A percentile compares a stretch with the other conserved stretches of the same genome.
These are phyloP conservation scores for Amphirosellinia nigrospora DNA, from an alignment of 495 filamentous ascomycete genomes.

Conservation along the genomic window DNA sequence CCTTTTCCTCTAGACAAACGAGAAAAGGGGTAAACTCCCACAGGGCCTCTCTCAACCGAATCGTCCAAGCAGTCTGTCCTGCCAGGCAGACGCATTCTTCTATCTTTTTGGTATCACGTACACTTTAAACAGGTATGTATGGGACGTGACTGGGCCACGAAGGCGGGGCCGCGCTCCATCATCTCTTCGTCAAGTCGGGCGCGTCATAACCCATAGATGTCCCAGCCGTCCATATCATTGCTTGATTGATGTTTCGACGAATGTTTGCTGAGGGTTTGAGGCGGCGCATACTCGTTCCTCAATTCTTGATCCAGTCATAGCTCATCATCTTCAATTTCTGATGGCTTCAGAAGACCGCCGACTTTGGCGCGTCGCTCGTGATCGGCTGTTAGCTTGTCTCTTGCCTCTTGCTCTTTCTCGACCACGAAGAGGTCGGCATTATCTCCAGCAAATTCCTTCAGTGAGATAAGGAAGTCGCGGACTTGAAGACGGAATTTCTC, in stretches of 20 bases:
- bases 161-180: constrained; percentile 1
- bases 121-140: constrained; percentile 21
- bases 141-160: constrained; percentile 9
- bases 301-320: constrained; percentile 81
- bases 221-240: constrained; percentile 57
- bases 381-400: constrained; percentile 80
- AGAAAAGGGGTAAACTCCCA: constrained; percentile 13
- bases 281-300: constrained; percentile 60
- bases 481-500: constrained; percentile 91
- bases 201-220: constrained; percentile 56
- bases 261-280: constrained; percentile 29
- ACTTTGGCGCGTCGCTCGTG: constrained; percentile 89
- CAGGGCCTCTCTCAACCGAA: constrained; percentile 7
- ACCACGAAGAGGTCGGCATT: constrained; percentile 95
- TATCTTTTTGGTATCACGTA: constrained; percentile 32
- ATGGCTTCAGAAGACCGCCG: constrained; percentile 88
- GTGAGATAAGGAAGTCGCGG: constrained; percentile 94
- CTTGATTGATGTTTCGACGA: constrained; percentile 23
- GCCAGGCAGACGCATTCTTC: constrained; percentile 23
- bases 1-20: constrained; percentile 26
- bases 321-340: constrained; percentile 93
- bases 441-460: constrained; percentile 94
- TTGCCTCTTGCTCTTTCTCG: constrained; percentile 84
- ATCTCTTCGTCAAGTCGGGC: constrained; percentile 1
- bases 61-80: constrained; percentile 17